Conservation (phyloP, 2,329 filamentous ascomycete species). For the Venturia aucupariae region DNA sequence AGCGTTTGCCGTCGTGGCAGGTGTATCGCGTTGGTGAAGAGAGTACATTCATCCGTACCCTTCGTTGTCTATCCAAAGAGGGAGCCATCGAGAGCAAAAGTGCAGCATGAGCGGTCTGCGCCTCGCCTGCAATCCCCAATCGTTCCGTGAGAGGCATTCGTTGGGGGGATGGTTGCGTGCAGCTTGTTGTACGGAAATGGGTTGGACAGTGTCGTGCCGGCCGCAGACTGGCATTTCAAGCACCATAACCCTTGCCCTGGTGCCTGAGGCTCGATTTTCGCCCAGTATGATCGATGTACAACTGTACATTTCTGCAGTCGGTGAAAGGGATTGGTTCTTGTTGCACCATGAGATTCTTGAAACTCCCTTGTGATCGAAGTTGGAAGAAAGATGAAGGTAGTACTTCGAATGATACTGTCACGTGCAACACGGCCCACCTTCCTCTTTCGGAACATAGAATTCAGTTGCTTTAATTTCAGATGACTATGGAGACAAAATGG, state of each 20-base stretch:
- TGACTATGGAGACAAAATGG: too few species aligned
- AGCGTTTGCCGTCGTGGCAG: background rate
- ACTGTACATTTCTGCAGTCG: background rate
- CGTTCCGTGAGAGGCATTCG: background rate
- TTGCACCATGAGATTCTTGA: background rate
- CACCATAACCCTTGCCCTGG: background rate
- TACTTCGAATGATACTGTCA: too few species aligned
- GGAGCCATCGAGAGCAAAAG: background rate
- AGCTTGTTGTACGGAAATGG: slow-evolving; percentile 1
- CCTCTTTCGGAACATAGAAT: too few species aligned
- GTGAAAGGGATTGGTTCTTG: background rate
- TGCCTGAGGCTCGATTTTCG: too few species aligned
- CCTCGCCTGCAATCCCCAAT: background rate
- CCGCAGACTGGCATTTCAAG: background rate
- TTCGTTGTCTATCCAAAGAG: background rate
- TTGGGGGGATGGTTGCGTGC: background rate
- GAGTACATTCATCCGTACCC: background rate
- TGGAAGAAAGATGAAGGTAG: background rate
- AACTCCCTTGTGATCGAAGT: background rate
- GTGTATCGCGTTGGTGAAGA: background rate
- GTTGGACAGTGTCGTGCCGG: background rate
- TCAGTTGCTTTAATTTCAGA: too few species aligned
- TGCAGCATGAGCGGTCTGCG: background rate
- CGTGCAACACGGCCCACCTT: too few species aligned
- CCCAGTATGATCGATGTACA: too few species aligned